Percentiles rank a stretch among this genome's conserved stretches.
phyloP scores from a whole-genome alignment of 805 yeast species.

The Ogataea ganodermae region DNA sequence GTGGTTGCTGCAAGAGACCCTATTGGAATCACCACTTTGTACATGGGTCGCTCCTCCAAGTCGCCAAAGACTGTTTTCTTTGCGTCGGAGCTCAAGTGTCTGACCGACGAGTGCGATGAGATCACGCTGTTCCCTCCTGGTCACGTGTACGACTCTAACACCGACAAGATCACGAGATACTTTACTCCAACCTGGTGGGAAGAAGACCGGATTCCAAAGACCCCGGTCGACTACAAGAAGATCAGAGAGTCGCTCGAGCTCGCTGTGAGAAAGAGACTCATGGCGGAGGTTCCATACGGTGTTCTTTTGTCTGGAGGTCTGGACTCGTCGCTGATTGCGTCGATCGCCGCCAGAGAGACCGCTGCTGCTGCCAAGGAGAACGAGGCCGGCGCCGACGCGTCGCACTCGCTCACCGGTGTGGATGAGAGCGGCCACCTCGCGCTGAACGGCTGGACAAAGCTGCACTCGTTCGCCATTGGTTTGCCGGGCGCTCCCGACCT shows the following conservation, averaged over 20 bases:
- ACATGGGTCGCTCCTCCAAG: conserved; percentile 82
- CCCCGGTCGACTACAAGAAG: conserved; percentile 68
- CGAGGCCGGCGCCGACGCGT: conserved; percentile 56
- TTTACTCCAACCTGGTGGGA: conserved; percentile 96
- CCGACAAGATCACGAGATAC: conserved; percentile 84
- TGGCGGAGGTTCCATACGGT: conserved; percentile 99
- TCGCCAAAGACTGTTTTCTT: conserved; percentile 79
- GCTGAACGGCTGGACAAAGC: conserved; percentile 69
- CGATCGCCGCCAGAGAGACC: conserved; percentile 97
- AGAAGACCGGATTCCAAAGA: conserved; percentile 69
- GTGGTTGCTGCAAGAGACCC: conserved; percentile 98
- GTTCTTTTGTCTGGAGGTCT: conserved; percentile 96
- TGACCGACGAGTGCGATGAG: conserved; percentile 91
- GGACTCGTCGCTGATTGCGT: conserved; percentile 93
- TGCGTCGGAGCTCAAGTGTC: conserved; percentile 92
- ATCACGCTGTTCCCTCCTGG: conserved; percentile 98
- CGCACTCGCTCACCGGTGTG: conserved; percentile 83
- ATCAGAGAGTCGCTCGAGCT: conserved; percentile 83
- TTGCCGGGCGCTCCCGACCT: conserved; percentile 98
- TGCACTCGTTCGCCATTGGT: conserved; percentile 97
- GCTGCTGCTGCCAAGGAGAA: conserved; percentile 65
- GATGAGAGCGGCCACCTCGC: conserved; percentile 86
- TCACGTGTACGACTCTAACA: conserved; percentile 88
- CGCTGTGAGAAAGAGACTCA: conserved; percentile 97
- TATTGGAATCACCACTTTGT: conserved; percentile 93